phyloP scores from a whole-genome alignment of 345 rosid species.

The Odontarrhena argentea region DNA sequence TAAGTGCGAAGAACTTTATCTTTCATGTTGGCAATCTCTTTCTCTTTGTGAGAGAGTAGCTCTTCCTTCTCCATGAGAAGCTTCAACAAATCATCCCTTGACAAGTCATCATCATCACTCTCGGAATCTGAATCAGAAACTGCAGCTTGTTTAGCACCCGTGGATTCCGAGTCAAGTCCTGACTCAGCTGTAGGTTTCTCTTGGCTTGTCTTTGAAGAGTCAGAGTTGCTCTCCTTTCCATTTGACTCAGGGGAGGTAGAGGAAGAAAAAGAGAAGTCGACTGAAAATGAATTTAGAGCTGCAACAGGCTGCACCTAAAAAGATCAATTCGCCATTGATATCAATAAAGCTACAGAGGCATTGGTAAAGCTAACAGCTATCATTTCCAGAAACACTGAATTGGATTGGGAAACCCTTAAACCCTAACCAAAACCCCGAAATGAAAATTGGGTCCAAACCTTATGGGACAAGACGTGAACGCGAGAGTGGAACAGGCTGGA shows the following conservation, averaged over 20 bases:
- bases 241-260: conserved; percentile 57
- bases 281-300: conserved; percentile 37
- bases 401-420: conserved; percentile 43
- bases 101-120: conserved; percentile 55
- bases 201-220: conserved; percentile 40
- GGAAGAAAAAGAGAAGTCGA: conserved; percentile 57
- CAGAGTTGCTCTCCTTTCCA: conserved; percentile 48
- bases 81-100: conserved; percentile 69
- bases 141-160: conserved; percentile 51
- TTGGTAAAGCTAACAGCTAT: not conserved
- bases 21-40: conserved; percentile 67
- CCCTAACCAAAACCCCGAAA: conserved; percentile 50
- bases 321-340: not conserved
- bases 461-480: conserved; percentile 35
- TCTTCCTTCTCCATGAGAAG: conserved; percentile 77
- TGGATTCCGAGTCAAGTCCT: conserved; percentile 56
- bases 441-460: conserved; percentile 41
- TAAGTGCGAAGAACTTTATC: conserved; percentile 76
- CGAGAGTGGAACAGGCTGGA: conserved; percentile 47
- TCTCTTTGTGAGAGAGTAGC: conserved; percentile 59
- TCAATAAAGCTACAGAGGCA: too few relatives aligned
- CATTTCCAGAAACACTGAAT: conserved; percentile 17
- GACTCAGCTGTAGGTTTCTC: conserved; percentile 50
- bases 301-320: conserved; percentile 44
- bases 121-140: conserved; percentile 79